phyloP scores from a whole-genome alignment of 192 early-diverging fungal genomes.

The Glomus cerebriforme region DNA sequence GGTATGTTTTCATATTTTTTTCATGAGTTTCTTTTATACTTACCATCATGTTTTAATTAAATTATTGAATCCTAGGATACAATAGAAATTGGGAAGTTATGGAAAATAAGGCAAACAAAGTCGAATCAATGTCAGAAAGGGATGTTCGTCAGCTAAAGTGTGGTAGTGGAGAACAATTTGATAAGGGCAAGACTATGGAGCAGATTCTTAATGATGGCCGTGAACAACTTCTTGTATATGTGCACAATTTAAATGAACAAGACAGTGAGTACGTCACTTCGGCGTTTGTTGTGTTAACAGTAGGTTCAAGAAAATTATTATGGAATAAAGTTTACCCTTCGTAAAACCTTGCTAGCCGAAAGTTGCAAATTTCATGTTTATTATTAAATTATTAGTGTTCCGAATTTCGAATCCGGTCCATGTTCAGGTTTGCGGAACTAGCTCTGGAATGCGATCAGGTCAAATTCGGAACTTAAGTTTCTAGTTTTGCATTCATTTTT shows the following conservation, averaged over 20 bases:
- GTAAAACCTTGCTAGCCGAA: too few relatives aligned
- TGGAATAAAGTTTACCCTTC: background rate
- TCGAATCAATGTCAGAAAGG: background rate
- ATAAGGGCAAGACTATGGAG: background rate
- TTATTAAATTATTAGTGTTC: too few relatives aligned
- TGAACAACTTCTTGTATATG: background rate
- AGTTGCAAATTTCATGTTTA: too few relatives aligned
- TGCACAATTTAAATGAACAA: background rate
- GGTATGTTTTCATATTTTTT: background rate
- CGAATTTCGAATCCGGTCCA: too few relatives aligned
- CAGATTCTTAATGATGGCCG: background rate
- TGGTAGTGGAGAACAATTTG: background rate
- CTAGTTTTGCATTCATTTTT: too few relatives aligned
- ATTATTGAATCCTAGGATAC: background rate
- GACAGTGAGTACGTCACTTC: background rate
- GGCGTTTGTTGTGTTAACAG: background rate
- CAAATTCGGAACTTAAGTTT: too few relatives aligned
- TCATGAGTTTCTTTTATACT: background rate
- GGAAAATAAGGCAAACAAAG: background rate
- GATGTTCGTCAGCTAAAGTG: background rate
- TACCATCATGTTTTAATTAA: background rate
- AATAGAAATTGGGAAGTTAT: background rate
- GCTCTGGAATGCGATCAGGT: too few relatives aligned
- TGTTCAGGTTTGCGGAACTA: too few relatives aligned
- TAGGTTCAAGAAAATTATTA: background rate